Conservation (phyloP, 495 filamentous ascomycete species). For the Pyronema omphalodes region DNA sequence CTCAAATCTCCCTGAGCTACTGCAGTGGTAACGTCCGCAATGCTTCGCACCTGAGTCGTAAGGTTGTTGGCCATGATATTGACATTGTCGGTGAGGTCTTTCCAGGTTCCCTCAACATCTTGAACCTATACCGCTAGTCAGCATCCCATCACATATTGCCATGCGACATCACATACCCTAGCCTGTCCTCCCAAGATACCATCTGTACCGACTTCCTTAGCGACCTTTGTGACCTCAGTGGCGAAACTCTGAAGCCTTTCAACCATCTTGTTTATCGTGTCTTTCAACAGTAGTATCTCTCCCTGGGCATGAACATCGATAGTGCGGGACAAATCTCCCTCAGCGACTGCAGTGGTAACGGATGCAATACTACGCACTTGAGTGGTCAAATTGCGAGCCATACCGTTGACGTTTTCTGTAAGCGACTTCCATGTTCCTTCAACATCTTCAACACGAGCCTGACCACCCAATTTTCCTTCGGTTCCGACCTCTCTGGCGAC, state of each 20-base stretch:
- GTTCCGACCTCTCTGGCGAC: slow-evolving; percentile 95
- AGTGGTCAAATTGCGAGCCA: slow-evolving; percentile 96
- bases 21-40: slow-evolving; percentile 94
- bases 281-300: slow-evolving; percentile 87
- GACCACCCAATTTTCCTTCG: slow-evolving; percentile 84
- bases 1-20: slow-evolving; percentile 80
- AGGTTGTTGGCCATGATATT: slow-evolving; percentile 73
- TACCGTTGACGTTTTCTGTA: slow-evolving; percentile 94
- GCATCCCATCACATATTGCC: background rate
- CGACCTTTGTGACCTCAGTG: slow-evolving; percentile 96
- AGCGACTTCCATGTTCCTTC: slow-evolving; percentile 95
- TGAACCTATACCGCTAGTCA: slow-evolving; percentile 41
- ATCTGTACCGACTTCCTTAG: slow-evolving; percentile 93
- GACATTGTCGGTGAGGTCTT: slow-evolving; percentile 91
- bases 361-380: slow-evolving; percentile 97
- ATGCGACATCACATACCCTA: slow-evolving; percentile 21
- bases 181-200: slow-evolving; percentile 91
- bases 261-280: slow-evolving; percentile 99
- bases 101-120: slow-evolving; percentile 98
- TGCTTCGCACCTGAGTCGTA: slow-evolving; percentile 94
- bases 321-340: slow-evolving; percentile 86
- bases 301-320: slow-evolving; percentile 91
- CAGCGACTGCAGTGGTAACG: slow-evolving; percentile 91
- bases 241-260: slow-evolving; percentile 92
- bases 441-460: slow-evolving; percentile 92